Base-by-base conservation (phyloP, 208 protist species). In the Trypanosoma mega region DNA sequence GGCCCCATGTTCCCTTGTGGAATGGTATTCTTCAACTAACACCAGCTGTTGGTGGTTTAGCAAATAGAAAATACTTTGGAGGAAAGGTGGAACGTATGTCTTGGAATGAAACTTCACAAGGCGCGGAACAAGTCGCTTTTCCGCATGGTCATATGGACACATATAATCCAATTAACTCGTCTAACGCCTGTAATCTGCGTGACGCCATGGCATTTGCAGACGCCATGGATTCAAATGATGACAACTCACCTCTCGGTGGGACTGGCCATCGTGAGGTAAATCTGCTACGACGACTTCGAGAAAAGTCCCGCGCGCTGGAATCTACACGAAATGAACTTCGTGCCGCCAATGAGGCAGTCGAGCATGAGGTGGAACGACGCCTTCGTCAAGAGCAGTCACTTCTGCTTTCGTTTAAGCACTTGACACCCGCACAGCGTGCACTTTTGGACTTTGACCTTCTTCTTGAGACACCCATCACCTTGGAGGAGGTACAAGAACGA, bases 381-480 rank as follows among this genome's bases (percentile, higher is more conserved):
- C 34, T 24, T 5, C n/a, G 20, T 29, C 16, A 49, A 16, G 58
- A 64, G 34, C 24, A 48, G 1, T 36, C 14, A n/a, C 27, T 64
- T 1, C 18, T 64, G 14, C 26, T 36, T 26, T 48, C 30, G 1
- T 64, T 37, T 26, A 64, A 36, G 33, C 31, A 64, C 18, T 14
- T 64, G 4, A 78, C 72, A 11, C 24, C 62, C 14, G 61, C 56
- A 30, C 76, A 77, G 54, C 67, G 75, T 20, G 48, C 49, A 16
- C 62, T 77, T 3, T 12, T 82, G 14, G 53, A 77, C 47, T 82
- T 82, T 67, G 66, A 77, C 18, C 43, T 37, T 3, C 34, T 82
- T 2, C 53, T 82, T 30, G 52, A 53, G 24, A 69, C 75, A 16
- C 3, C 31, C 14, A 14, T 55, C 7, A 43, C 58, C 43, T 9